Conservation (phyloP, 2,329 filamentous ascomycete genomes). For the Dactylonectria estremocensis region DNA sequence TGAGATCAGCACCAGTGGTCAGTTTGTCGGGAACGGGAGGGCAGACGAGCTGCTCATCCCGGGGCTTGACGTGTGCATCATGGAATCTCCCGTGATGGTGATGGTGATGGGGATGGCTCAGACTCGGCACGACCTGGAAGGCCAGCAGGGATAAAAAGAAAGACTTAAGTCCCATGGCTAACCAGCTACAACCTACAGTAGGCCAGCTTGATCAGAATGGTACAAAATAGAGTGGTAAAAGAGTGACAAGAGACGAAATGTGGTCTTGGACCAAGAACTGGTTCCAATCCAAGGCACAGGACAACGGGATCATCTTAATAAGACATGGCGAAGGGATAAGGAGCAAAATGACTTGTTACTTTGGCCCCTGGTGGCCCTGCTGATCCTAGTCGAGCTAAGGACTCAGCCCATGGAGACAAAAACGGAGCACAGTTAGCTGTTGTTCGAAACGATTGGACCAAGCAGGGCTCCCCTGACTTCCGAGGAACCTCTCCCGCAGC, state of each 20-base stretch:
- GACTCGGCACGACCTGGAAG: slow-evolving; percentile 4
- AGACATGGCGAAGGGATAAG: not conserved
- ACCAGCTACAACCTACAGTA: slow-evolving; percentile 1
- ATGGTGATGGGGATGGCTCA: slow-evolving; percentile 8
- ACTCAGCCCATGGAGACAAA: too few relatives aligned
- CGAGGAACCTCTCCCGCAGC: not conserved
- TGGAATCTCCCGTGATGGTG: slow-evolving; percentile 7
- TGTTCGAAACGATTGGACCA: not conserved
- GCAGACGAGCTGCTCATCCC: slow-evolving; percentile 21
- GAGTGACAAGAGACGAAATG: not conserved
- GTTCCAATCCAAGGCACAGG: slow-evolving; percentile 7
- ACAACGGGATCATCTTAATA: not conserved
- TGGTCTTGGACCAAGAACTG: not conserved
- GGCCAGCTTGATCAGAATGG: not conserved
- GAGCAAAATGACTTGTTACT: too few relatives aligned
- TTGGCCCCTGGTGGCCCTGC: too few relatives aligned
- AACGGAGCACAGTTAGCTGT: too few relatives aligned
- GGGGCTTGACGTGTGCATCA: slow-evolving; percentile 7
- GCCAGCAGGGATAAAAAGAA: slow-evolving; percentile 13
- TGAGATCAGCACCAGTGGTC: slow-evolving; percentile 11
- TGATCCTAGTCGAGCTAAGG: too few relatives aligned
- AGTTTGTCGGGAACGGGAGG: slow-evolving; percentile 22
- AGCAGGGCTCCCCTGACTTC: not conserved
- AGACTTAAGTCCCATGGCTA: slow-evolving; percentile 13
- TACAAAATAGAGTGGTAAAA: not conserved